Conservation (phyloP, 495 filamentous ascomycete genomes). For the Aspergillus biplanus region DNA sequence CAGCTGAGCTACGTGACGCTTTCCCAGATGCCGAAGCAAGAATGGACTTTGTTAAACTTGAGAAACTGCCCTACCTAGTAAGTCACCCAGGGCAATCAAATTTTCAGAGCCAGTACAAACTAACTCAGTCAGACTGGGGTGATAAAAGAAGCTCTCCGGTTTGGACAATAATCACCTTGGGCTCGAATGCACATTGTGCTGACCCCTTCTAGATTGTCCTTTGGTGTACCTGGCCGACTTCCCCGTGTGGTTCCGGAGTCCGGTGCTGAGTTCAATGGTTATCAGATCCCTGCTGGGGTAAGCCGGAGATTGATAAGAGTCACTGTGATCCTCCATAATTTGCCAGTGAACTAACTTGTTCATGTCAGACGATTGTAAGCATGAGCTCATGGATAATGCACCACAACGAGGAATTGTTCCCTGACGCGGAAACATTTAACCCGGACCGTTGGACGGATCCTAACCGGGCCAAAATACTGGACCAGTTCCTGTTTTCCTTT, state of each 20-base stretch:
- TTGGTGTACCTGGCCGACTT: constrained; percentile 32
- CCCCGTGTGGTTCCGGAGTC: constrained; percentile 32
- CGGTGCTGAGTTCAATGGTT: constrained; percentile 32
- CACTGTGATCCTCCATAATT: not conserved
- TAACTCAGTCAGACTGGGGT: constrained; percentile 28
- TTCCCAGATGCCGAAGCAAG: constrained; percentile 34
- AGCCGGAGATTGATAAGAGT: not conserved
- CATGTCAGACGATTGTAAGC: constrained; percentile 26
- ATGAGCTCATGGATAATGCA: constrained; percentile 40
- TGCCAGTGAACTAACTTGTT: not conserved
- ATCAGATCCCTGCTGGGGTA: constrained; percentile 31
- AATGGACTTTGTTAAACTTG: constrained; percentile 27
- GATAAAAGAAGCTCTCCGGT: constrained; percentile 36
- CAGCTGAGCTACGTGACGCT: constrained; percentile 34
- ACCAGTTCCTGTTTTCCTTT: constrained; percentile 40
- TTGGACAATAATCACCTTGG: not conserved
- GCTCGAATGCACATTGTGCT: constrained; percentile 2
- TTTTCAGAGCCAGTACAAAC: not conserved
- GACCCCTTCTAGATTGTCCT: constrained; percentile 28
- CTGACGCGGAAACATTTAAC: constrained; percentile 36
- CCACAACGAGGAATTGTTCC: constrained; percentile 39
- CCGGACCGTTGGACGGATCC: constrained; percentile 29
- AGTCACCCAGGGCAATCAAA: not conserved
- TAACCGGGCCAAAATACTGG: constrained; percentile 18
- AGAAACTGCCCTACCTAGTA: constrained; percentile 42